Base-by-base conservation (phyloP, 2,329 filamentous ascomycete species). In the Pseudogymnoascus pannorum region DNA sequence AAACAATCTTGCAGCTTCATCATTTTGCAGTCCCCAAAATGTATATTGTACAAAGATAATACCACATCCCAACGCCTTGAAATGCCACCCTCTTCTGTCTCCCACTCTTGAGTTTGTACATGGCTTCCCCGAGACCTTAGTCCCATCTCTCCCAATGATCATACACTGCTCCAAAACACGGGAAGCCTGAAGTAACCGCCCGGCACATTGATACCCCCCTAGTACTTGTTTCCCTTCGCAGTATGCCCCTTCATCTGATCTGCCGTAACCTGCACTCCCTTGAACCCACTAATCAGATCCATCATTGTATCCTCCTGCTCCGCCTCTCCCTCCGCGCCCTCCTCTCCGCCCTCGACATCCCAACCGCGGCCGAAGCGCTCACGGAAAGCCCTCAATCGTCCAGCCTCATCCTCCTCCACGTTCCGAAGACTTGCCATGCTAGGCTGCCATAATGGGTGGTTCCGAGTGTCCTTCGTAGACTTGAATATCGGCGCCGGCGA, bases 401-500 rank as follows among this genome's bases (percentile, higher is more conserved):
- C 94, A 2, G 94, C 93, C 81, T 97, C 94, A 74, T 99, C 94
- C 65, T 95, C 86, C 77, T 99, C 94, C 62, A 97, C 82, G 74
- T 94, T 96, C 72, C 87, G 79, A 69, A 99, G 80, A 64, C 88
- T 88, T 75, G 86, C 86, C 67, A 89, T 87, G 63, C 81, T 87
- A 0, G 94, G 94, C 74, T 97, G 94, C 94, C 94, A 99, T 60
- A 96, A 76, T 2, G 90, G 79, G 70, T 90, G 87, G 79, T 97
- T 99, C 69, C 91, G 86, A 48, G 88, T 90, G 78, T 99, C 94
- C 76, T 96, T 95, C 64, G 77, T 77, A 62, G 79, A 78, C 63
- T 79, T 78, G 76, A 84, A 82, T 57, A 88, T 74, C 2, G 82
- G 80, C 35, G 75, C 67, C 0, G 91, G 90, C 9, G 85, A 90